Conservation (phyloP, 148 eudicot genomes). For the Linanthus parryae region DNA sequence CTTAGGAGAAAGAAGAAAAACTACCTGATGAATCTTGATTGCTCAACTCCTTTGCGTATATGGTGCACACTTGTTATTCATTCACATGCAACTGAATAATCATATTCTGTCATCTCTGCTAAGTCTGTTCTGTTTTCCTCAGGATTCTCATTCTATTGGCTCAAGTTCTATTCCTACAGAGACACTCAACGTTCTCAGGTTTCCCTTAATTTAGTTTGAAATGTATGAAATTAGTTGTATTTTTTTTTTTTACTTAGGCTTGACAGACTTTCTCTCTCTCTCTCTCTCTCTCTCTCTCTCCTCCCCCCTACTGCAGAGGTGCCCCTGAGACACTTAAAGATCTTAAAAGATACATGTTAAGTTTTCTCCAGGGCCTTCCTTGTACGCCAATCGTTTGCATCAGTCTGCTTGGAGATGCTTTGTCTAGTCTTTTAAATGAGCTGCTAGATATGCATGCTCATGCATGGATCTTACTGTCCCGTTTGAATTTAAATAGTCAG, state of each 20-base stretch:
- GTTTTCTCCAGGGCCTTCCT: slow-evolving; percentile 65
- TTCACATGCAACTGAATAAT: too few species aligned
- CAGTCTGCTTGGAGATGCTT: slow-evolving; percentile 62
- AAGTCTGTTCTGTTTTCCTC: slow-evolving; percentile 1
- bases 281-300: too few species aligned
- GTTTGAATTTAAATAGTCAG: slow-evolving; percentile 51
- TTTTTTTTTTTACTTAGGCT: too few species aligned
- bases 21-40: too few species aligned
- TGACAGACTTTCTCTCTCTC: too few species aligned
- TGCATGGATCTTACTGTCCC: slow-evolving; percentile 72
- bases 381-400: slow-evolving; percentile 54
- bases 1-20: too few species aligned
- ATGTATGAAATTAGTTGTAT: background rate
- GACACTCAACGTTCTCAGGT: slow-evolving; percentile 28
- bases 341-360: slow-evolving; percentile 34
- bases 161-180: slow-evolving; percentile 17
- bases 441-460: slow-evolving; percentile 27
- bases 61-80: too few species aligned
- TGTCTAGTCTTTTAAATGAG: slow-evolving; percentile 49
- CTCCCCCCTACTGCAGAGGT: slow-evolving; percentile 34
- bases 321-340: slow-evolving; percentile 46
- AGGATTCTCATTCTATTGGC: slow-evolving; percentile 35
- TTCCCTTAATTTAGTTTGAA: background rate
- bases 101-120: too few species aligned
- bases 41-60: too few species aligned